Percentiles rank a stretch among this genome's conserved stretches.
Evolutionary conservation across 805 yeast species (phyloP).

Genomic region (Ogataea pilisensis): DNA sequence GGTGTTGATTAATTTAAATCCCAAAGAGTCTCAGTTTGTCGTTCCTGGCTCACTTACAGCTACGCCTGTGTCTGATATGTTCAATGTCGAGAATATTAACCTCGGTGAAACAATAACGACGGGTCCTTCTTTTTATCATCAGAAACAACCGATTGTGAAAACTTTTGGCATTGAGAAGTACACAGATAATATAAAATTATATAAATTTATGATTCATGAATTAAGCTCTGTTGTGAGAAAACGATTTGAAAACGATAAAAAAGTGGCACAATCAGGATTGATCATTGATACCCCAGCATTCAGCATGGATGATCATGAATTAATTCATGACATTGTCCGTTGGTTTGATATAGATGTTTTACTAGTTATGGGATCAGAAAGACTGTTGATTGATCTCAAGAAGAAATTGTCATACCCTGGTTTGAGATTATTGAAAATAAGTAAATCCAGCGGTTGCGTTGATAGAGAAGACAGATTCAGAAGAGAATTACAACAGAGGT

Average conservation of each 20-base stretch:
- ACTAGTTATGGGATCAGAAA: conserved; percentile 74
- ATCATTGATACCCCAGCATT: conserved; percentile 75
- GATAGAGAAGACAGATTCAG: conserved; percentile 65
- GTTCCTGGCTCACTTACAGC: conserved; percentile 86
- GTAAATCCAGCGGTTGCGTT: conserved; percentile 72
- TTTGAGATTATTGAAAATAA: conserved; percentile 55
- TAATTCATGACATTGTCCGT: conserved; percentile 54
- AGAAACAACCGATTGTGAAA: conserved; percentile 86
- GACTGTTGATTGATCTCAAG: conserved; percentile 58
- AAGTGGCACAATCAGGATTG: conserved; percentile 47
- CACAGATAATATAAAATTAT: conserved; percentile 53
- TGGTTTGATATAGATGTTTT: conserved; percentile 56
- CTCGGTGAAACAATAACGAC: conserved; percentile 79
- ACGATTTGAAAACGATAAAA: conserved; percentile 48
- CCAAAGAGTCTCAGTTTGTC: conserved; percentile 45
- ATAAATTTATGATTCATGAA: conserved; percentile 43
- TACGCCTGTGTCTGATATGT: conserved; percentile 72
- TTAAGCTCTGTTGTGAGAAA: conserved; percentile 34
- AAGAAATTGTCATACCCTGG: conserved; percentile 39
- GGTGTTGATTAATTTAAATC: conserved; percentile 73
- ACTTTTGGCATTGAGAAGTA: conserved; percentile 68
- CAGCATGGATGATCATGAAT: conserved; percentile 42
- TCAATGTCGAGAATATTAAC: conserved; percentile 65
- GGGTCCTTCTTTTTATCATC: conserved; percentile 72
- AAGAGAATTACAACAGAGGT: conserved; percentile 68